Evolutionary conservation across 352 stramenopile genomes (phyloP), one percentile per base, ranked within the genome.

Genomic region (Pythium pectinolyticum): DNA sequence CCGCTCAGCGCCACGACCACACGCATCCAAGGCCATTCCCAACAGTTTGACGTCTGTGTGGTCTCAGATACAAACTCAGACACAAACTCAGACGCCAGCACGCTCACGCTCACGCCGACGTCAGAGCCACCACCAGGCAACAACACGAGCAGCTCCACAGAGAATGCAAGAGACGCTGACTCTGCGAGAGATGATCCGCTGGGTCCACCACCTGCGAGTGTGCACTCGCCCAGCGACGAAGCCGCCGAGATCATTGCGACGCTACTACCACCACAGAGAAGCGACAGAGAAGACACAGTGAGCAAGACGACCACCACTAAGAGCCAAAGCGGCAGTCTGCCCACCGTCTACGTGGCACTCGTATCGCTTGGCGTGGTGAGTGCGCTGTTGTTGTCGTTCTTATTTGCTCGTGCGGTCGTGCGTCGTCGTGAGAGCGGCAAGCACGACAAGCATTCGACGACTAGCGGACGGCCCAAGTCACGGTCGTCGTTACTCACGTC

Each of bases 1-100:
- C 31, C 57, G 28, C 30, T 39, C 14, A 49, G 22, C n/a, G 39
- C 10, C 4, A 47, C 63, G 32, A 57, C 37, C 8, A 31, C 24
- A 4, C 35, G 51, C n/a, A 47, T 77, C 11, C 61, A 65, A 25
- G 66, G 70, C 9, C 31, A 70, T 12, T 75, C 70, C 0, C 70
- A 77, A 37, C 28, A 32, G 2, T 75, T 77, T 25, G 41, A 49
- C 5, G 64, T 77, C 5, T 77, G 70, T 35, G 56, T 77, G 30
- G n/a, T 15, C 1, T 6, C 11, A 10, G n/a, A n/a, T n/a, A n/a
- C n/a, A n/a, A n/a, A n/a, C n/a, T n/a, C 17, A 55, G 30, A 25
- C 15, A 4, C 28, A 55, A 3, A 27, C 30, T n/a, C 17, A 8
- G 17, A 9, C 40, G 40, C 17, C 40, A 24, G 40, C 40, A 9